Conservation (phyloP, 2,329 filamentous ascomycete genomes). For the Cladophialophora bantiana region DNA sequence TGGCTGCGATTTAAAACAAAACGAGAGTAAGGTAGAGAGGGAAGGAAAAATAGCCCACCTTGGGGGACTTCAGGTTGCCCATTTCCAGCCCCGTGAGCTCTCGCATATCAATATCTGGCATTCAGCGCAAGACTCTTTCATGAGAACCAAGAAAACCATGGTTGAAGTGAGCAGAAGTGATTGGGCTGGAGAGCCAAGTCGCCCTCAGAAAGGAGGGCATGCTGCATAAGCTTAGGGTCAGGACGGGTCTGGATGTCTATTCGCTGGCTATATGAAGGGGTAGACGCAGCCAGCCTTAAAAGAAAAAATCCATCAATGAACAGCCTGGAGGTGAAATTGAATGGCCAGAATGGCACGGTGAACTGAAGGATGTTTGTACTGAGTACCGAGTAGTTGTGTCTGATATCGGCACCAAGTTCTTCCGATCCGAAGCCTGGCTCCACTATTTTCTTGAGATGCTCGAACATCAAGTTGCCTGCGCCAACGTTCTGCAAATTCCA, state of each 20-base stretch:
- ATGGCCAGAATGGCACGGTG: neutral
- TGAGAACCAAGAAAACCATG: slow-evolving; percentile 7
- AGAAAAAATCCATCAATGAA: no score
- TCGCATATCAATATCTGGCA: neutral
- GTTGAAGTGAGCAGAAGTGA: neutral
- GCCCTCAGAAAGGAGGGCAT: neutral
- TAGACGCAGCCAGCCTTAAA: no score
- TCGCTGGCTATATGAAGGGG: no score
- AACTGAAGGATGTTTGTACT: no score
- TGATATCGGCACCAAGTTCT: slow-evolving; percentile 12
- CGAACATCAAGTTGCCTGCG: slow-evolving; percentile 17
- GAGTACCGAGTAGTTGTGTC: neutral
- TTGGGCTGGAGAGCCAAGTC: slow-evolving; percentile 2
- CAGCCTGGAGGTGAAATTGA: no score
- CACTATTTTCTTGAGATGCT: neutral
- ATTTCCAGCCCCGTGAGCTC: slow-evolving; percentile 7
- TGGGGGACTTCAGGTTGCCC: neutral
- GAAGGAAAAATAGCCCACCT: slow-evolving; percentile 7
- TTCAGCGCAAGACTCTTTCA: slow-evolving; percentile 4
- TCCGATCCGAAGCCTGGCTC: slow-evolving; percentile 13
- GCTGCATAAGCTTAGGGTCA: neutral
- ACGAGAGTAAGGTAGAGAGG: neutral
- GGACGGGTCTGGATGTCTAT: neutral
- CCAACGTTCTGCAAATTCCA: slow-evolving; percentile 1
- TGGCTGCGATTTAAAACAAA: neutral